phyloP scores from a whole-genome alignment of 257 asterid genomes.

The Coffea canephora region DNA sequence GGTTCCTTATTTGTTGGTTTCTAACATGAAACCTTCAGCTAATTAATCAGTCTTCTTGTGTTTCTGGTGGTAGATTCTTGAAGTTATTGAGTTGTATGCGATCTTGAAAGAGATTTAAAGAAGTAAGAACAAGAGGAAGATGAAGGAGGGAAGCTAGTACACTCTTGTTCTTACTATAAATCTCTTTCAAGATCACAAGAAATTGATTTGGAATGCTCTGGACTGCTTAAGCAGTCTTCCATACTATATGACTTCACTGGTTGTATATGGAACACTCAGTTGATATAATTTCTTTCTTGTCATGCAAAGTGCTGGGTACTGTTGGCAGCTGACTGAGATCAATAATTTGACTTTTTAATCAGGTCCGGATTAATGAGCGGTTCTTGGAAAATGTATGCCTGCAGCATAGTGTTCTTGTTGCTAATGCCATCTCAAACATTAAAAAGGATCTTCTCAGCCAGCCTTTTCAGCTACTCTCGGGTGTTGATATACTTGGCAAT shows the following conservation, averaged over 20 bases:
- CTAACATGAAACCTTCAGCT: not conserved
- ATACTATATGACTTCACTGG: not conserved
- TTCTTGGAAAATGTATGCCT: slow-evolving; percentile 78
- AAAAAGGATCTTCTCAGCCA: slow-evolving; percentile 96
- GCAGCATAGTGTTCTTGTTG: slow-evolving; percentile 80
- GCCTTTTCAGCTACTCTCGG: slow-evolving; percentile 95
- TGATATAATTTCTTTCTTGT: not conserved
- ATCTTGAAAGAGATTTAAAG: too few species aligned
- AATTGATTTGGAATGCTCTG: not conserved
- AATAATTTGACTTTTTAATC: slow-evolving; percentile 27
- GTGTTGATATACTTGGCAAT: slow-evolving; percentile 97
- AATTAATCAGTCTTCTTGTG: not conserved
- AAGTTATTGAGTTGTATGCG: not conserved
- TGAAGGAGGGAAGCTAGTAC: too few species aligned
- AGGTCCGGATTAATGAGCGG: slow-evolving; percentile 89
- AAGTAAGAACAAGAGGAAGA: too few species aligned
- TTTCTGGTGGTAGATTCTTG: not conserved
- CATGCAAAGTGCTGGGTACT: not conserved
- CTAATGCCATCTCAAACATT: slow-evolving; percentile 76
- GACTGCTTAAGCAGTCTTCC: not conserved
- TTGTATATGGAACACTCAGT: not conserved
- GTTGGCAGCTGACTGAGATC: slow-evolving; percentile 13
- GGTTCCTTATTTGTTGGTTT: not conserved
- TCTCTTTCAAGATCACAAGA: not conserved
- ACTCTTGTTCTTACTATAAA: not conserved